Evolutionary conservation across 371 early-diverging fungal species (phyloP).

Genomic region (Dichotomocladium elegans): DNA sequence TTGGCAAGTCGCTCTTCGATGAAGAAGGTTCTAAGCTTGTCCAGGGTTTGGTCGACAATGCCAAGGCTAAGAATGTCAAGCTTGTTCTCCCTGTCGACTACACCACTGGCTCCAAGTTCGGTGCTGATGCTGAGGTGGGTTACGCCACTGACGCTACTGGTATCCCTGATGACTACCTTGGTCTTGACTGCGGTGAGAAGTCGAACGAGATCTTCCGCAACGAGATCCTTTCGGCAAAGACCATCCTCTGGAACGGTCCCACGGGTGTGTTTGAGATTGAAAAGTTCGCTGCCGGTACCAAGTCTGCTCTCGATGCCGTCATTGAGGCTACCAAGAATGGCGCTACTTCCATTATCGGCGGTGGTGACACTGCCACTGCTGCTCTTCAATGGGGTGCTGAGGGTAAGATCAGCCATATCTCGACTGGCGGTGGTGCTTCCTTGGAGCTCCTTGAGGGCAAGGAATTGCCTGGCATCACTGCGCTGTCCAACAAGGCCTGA

Average conservation of each 20-base stretch:
- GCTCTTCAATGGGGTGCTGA: constrained; percentile 86
- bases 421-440: constrained; percentile 98
- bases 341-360: constrained; percentile 70
- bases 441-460: constrained; percentile 95
- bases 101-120: constrained; percentile 85
- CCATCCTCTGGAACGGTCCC: constrained; percentile 99
- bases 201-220: constrained; percentile 72
- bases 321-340: constrained; percentile 80
- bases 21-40: constrained; percentile 86
- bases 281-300: constrained; percentile 90
- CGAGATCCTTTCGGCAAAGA: constrained; percentile 78
- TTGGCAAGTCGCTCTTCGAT: constrained; percentile 94
- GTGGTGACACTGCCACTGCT: constrained; percentile 99
- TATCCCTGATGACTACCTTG: constrained; percentile 88
- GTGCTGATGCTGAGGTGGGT: constrained; percentile 74
- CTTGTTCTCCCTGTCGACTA: constrained; percentile 91
- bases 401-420: constrained; percentile 90
- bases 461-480: constrained; percentile 87
- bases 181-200: constrained; percentile 92
- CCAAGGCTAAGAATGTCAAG: constrained; percentile 84
- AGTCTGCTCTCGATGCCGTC: constrained; percentile 79
- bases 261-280: constrained; percentile 98
- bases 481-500: constrained; percentile 65
- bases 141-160: constrained; percentile 86
- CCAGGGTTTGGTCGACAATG: constrained; percentile 76